Evolutionary conservation across 2,329 filamentous ascomycete genomes (phyloP).

Genomic region (Xylaria sp.): DNA sequence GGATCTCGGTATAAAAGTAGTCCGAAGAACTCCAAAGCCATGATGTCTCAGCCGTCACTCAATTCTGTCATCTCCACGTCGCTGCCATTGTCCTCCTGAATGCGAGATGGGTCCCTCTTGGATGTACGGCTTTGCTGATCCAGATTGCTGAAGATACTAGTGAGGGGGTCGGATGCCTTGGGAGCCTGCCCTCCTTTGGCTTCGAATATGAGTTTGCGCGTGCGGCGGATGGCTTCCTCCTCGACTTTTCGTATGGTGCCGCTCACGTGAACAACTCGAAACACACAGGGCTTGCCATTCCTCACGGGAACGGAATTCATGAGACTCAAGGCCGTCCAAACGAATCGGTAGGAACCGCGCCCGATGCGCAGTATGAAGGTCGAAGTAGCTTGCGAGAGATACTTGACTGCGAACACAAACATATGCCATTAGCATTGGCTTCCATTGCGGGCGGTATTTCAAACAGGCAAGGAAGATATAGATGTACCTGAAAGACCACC

Average conservation of each 20-base stretch:
- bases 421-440: constrained; percentile 21
- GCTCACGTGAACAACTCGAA: constrained; percentile 79
- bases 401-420: constrained; percentile 62
- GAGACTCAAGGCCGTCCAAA: constrained; percentile 85
- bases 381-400: constrained; percentile 84
- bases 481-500: constrained; percentile 58
- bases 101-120: constrained; percentile 38
- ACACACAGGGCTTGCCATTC: constrained; percentile 63
- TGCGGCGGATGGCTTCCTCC: constrained; percentile 77
- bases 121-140: constrained; percentile 21
- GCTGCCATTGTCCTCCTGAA: constrained; percentile 43
- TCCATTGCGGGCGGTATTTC: not conserved
- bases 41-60: constrained; percentile 38
- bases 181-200: constrained; percentile 46
- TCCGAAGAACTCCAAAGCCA: constrained; percentile 51
- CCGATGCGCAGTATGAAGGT: constrained; percentile 86
- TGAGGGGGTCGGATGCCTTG: constrained; percentile 30
- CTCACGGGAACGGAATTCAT: constrained; percentile 63
- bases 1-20: constrained; percentile 65
- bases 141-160: constrained; percentile 36
- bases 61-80: constrained; percentile 32
- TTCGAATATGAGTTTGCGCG: constrained; percentile 64
- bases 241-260: constrained; percentile 92
- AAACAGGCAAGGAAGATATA: constrained; percentile 34
- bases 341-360: constrained; percentile 74